phyloP scores from a whole-genome alignment of 2,329 filamentous ascomycete genomes.

The Penicillium frequentans region DNA sequence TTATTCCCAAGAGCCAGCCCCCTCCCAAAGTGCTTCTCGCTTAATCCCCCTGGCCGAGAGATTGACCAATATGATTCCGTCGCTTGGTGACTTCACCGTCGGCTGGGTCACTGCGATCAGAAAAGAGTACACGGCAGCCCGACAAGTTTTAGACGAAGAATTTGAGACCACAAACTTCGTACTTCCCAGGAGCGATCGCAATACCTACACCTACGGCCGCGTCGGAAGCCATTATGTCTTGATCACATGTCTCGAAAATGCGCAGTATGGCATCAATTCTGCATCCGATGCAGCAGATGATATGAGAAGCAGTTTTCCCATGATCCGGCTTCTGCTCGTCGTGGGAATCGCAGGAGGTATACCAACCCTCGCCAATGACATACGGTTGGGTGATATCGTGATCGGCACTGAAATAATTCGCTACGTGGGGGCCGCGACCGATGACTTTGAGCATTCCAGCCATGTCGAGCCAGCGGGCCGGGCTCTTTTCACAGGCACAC shows the following conservation, averaged over 20 bases:
- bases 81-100: conserved; percentile 1
- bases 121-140: conserved; percentile 1
- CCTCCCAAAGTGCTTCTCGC: background rate
- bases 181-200: background rate
- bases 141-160: background rate
- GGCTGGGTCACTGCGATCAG: background rate
- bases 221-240: background rate
- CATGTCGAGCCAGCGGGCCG: background rate
- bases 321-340: background rate
- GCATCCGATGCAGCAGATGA: background rate
- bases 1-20: background rate
- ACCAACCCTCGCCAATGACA: background rate
- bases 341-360: background rate
- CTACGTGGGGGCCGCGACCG: background rate
- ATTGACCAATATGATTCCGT: background rate
- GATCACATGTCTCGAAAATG: background rate
- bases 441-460: background rate
- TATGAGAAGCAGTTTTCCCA: conserved; percentile 1
- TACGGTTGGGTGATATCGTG: background rate
- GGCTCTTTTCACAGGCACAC: background rate
- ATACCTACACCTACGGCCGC: background rate
- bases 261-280: background rate
- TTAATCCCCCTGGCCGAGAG: background rate
- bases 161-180: background rate
- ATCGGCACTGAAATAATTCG: background rate